A percentile compares a stretch with the other conserved stretches of the same genome.
These are phyloP conservation scores for Venturia carpophila DNA, from an alignment of 2,329 filamentous ascomycete genomes.

Conservation along the genomic window DNA sequence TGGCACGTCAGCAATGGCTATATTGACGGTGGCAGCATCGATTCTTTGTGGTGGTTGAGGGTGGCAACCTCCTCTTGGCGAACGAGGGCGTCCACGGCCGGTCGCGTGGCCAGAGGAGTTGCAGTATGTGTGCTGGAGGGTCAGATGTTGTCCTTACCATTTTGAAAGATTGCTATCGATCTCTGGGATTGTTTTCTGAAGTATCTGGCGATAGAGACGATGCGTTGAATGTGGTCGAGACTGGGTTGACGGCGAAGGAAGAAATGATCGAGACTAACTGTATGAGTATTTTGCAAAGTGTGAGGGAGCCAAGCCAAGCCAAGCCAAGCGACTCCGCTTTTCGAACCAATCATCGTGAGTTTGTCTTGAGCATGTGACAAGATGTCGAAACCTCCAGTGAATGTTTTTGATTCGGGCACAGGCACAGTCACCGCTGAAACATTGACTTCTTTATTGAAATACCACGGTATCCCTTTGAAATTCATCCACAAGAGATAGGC, in stretches of 20 bases:
- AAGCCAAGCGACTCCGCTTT: background rate
- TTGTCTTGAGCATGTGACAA: background rate
- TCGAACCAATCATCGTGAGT: background rate
- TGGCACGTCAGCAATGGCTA: constrained; percentile 22
- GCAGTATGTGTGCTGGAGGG: background rate
- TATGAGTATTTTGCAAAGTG: too few species aligned
- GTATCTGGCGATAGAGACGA: background rate
- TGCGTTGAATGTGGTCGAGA: background rate
- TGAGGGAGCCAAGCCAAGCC: background rate
- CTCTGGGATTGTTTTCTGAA: background rate
- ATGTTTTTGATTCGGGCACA: too few species aligned
- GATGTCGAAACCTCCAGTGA: too few species aligned
- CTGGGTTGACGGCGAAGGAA: background rate
- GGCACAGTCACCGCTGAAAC: too few species aligned
- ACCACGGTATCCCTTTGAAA: too few species aligned
- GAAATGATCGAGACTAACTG: background rate
- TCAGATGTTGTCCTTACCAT: background rate
- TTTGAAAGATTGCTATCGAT: constrained; percentile 3
- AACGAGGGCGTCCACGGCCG: background rate
- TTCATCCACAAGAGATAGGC: too few species aligned
- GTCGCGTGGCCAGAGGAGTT: constrained; percentile 8
- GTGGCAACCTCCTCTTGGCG: background rate
- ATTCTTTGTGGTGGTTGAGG: background rate
- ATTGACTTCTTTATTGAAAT: too few species aligned
- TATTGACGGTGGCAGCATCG: background rate